phyloP scores from a whole-genome alignment of 2,329 filamentous ascomycete species.

The Colletotrichum somersetense region DNA sequence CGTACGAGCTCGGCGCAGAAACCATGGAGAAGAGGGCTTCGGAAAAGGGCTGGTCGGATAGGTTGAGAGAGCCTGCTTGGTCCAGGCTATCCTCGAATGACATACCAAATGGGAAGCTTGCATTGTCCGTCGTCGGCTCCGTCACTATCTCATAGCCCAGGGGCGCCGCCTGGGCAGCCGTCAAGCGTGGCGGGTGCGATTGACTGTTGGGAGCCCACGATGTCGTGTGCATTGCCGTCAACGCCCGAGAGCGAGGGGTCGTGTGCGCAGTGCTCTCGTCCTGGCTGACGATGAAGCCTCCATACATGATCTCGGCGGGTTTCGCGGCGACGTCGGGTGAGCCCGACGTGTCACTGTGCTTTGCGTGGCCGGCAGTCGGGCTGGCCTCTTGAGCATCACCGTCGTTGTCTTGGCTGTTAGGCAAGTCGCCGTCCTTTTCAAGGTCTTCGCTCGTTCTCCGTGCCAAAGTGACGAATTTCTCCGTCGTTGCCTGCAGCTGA shows the following conservation, averaged over 20 bases:
- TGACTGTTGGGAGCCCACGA: conserved; percentile 12
- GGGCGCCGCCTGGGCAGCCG: conserved; percentile 17
- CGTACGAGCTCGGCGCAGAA: conserved; percentile 66
- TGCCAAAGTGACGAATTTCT: conserved; percentile 69
- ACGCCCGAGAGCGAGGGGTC: background rate
- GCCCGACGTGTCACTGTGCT: conserved; percentile 33
- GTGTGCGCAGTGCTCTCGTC: conserved; percentile 28
- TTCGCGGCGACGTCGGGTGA: conserved; percentile 32
- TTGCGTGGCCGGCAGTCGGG: conserved; percentile 8
- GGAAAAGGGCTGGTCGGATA: conserved; percentile 16
- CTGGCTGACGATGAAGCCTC: conserved; percentile 47
- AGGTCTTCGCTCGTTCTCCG: conserved; percentile 61
- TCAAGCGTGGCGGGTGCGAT: background rate
- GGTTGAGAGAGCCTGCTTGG: conserved; percentile 2
- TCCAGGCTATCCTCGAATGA: conserved; percentile 42
- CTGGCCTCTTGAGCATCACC: conserved; percentile 23
- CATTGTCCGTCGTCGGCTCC: conserved; percentile 64
- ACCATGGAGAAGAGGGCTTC: conserved; percentile 52
- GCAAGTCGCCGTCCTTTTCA: conserved; percentile 47
- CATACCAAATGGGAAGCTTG: conserved; percentile 63
- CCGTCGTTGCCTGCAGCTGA: conserved; percentile 68
- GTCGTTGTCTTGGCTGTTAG: conserved; percentile 31
- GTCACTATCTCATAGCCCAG: conserved; percentile 62
- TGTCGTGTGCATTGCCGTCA: conserved; percentile 31
- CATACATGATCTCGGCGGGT: conserved; percentile 41